phyloP scores from a whole-genome alignment of 1,284 basidiomycete genomes.

The Crepidotus sp. region DNA sequence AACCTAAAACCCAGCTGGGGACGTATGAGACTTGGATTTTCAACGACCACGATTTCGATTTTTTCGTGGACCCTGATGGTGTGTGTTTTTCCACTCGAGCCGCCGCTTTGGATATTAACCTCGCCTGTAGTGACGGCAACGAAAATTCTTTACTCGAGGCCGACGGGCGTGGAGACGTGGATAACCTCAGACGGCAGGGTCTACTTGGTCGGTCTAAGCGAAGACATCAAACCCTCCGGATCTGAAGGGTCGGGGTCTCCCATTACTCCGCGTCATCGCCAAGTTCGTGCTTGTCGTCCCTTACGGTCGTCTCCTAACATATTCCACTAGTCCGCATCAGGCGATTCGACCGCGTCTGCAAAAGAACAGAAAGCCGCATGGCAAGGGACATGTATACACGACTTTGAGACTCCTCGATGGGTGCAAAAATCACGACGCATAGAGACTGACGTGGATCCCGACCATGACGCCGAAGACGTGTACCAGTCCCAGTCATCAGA shows the following conservation, averaged over 20 bases:
- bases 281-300: slow-evolving; percentile 3
- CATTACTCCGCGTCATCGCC: slow-evolving; percentile 8
- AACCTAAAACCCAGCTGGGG: slow-evolving; percentile 23
- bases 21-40: slow-evolving; percentile 64
- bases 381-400: slow-evolving; percentile 62
- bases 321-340: slow-evolving; percentile 7
- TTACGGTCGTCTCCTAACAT: neutral
- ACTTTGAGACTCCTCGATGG: slow-evolving; percentile 63
- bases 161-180: slow-evolving; percentile 65
- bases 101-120: slow-evolving; percentile 1
- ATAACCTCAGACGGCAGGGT: slow-evolving; percentile 73
- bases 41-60: slow-evolving; percentile 60
- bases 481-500: slow-evolving; percentile 7
- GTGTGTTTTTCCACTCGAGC: slow-evolving; percentile 17
- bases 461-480: slow-evolving; percentile 13
- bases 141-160: slow-evolving; percentile 48
- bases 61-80: slow-evolving; percentile 68
- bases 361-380: slow-evolving; percentile 31
- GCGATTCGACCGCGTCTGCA: slow-evolving; percentile 8
- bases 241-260: slow-evolving; percentile 4
- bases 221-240: slow-evolving; percentile 18
- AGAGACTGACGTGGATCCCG: slow-evolving; percentile 33
- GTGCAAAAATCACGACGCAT: slow-evolving; percentile 58
- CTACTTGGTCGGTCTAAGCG: slow-evolving; percentile 62
- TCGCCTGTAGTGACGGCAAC: slow-evolving; percentile 48